Base-by-base conservation (phyloP, 2,329 filamentous ascomycete genomes). In the Orbilia blumenaviensis region DNA sequence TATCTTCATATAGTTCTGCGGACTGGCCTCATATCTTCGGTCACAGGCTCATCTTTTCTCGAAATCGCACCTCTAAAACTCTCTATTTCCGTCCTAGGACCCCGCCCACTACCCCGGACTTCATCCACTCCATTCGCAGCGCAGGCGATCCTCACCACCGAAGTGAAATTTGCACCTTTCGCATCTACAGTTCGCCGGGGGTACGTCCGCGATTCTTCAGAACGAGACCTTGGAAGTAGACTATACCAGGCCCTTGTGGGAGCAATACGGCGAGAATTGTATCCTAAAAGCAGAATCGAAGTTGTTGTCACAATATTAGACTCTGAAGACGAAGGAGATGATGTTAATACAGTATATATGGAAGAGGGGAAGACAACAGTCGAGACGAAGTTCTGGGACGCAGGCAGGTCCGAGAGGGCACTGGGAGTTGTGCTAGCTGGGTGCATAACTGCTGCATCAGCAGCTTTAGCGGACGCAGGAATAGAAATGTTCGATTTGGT, bases 211-310 rank as follows among this genome's bases (percentile, higher is more conserved):
- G 94, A 98, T 82, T 87, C 90, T 14, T 90, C 88, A 77, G 95
- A 99, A 84, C 88, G 94, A 60, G 95, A 99, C 81, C 86, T 99
- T 1, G 92, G 92, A 10, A 91, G 94, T 9, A 94, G 98, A 82
- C 85, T 99, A 2, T 94, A 98, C 83, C 94, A 93, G 14, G 94
- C 95, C 25, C 86, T 99, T 60, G 88, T 93, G 34, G 94, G 94
- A 0, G 92, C 93, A 6, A 89, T 98, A 60, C 94, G 98, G 81
- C 93, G 93, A 12, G 94, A 97, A 82, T 87, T 94, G 71, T 99
- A 94, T 92, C 95, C 95, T n/a, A 99, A 99, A 86, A 97, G 93
- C 82, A 94, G 93, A 48, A 90, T 97, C n/a, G 95, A 99, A 82
- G 90, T 99, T 42, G 90, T 97, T 16, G 89, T 99, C 56, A 97